Percentiles rank a stretch among this genome's conserved stretches.
phyloP scores from a whole-genome alignment of 805 yeast species.

The Starmerella bombi region DNA sequence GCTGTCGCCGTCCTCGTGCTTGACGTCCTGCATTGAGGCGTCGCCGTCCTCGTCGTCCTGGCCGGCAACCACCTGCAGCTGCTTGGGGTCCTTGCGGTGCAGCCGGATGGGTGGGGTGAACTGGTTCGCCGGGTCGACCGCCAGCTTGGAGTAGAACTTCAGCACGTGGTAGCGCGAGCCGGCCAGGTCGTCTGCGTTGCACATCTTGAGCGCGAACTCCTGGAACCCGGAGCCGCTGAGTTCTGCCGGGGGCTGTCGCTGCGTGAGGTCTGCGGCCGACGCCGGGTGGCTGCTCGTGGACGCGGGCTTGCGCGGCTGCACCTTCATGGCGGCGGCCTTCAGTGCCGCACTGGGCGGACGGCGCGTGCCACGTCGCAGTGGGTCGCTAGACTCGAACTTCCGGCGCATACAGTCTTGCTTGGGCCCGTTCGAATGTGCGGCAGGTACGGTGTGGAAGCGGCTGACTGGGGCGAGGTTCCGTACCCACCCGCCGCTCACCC shows the following conservation, averaged over 20 bases:
- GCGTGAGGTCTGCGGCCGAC: slow-evolving; percentile 13
- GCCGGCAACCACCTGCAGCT: slow-evolving; percentile 65
- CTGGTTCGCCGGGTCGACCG: slow-evolving; percentile 55
- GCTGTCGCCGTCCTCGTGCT: not conserved
- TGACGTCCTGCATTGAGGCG: slow-evolving; percentile 7
- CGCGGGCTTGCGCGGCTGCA: slow-evolving; percentile 1
- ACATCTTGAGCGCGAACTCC: slow-evolving; percentile 55
- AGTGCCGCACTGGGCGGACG: slow-evolving; percentile 15
- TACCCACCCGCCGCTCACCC: slow-evolving; percentile 1
- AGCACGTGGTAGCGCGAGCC: slow-evolving; percentile 67
- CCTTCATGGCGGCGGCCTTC: slow-evolving; percentile 8
- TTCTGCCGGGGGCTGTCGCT: slow-evolving; percentile 7
- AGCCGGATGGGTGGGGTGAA: slow-evolving; percentile 75
- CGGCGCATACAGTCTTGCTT: too few relatives aligned
- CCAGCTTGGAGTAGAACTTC: slow-evolving; percentile 61
- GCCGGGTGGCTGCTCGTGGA: slow-evolving; percentile 2
- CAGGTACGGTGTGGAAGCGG: not conserved
- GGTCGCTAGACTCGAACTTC: slow-evolving; percentile 21
- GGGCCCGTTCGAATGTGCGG: too few relatives aligned
- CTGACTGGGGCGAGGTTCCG: not conserved
- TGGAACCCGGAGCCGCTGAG: slow-evolving; percentile 16
- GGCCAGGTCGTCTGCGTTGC: slow-evolving; percentile 55
- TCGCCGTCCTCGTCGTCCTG: slow-evolving; percentile 18
- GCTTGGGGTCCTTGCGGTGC: slow-evolving; percentile 88
- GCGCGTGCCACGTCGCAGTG: slow-evolving; percentile 17